Evolutionary conservation across 1,284 basidiomycete genomes (phyloP).

Genomic region (Polyporus tsugae): DNA sequence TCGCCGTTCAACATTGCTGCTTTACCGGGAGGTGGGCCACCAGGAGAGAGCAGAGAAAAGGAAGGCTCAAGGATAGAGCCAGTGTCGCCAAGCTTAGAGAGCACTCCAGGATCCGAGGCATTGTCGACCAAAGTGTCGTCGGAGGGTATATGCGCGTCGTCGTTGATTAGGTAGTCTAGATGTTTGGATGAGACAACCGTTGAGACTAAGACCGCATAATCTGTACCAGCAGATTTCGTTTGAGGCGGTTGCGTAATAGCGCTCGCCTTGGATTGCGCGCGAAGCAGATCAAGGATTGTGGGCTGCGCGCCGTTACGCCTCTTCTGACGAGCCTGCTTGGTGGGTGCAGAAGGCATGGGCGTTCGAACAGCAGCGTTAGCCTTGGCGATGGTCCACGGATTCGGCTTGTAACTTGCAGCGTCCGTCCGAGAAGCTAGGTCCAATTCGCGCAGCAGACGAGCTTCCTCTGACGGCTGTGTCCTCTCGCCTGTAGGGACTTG

Average conservation of each 20-base stretch:
- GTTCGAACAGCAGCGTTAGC: conserved; percentile 69
- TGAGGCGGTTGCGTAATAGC: background rate
- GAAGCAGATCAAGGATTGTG: conserved; percentile 38
- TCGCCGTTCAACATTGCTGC: background rate
- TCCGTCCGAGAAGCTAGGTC: conserved; percentile 68
- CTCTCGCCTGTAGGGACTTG: background rate
- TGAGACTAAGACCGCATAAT: background rate
- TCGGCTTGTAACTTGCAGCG: conserved; percentile 66
- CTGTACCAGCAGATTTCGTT: no score
- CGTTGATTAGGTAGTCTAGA: conserved; percentile 1
- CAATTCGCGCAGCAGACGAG: conserved; percentile 56
- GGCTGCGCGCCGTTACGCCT: conserved; percentile 29
- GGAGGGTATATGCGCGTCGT: conserved; percentile 30
- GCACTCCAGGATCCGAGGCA: background rate
- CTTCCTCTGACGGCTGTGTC: conserved; percentile 31
- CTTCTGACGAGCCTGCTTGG: background rate
- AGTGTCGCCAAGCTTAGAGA: background rate
- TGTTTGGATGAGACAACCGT: conserved; percentile 2
- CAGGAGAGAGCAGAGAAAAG: background rate
- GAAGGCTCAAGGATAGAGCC: background rate
- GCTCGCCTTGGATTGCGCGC: conserved; percentile 20
- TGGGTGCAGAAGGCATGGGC: conserved; percentile 13
- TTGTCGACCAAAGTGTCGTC: conserved; percentile 31
- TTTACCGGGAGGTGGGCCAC: background rate
- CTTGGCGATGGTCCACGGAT: conserved; percentile 79